Base-by-base conservation (phyloP, 768 basidiomycete species). In the Clitopilus passeckerianus region DNA sequence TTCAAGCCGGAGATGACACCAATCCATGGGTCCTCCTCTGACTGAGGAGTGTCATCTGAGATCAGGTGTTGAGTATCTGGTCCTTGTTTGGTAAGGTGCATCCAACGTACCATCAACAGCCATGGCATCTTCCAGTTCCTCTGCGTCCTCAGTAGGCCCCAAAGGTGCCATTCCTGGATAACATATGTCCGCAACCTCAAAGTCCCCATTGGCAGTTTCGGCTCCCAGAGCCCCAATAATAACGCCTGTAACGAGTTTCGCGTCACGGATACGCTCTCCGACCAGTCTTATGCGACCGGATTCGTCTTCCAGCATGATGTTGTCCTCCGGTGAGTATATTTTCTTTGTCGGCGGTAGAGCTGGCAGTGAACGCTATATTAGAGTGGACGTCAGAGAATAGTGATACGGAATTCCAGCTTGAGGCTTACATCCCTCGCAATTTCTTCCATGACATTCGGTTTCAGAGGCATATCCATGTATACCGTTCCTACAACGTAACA, bases 391-490 rank as follows among this genome's bases (percentile, higher is more conserved):
- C 18, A 50, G 20, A n/a, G 5, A 7, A 24, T 22, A 23, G 15
- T 43, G 63, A 61, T 20, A 37, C 33, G 53, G 44, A 56, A 22
- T 37, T 18, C 6, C 18, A 61, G 54, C 52, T 33, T 59, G 41
- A 50, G 20, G 79, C 92, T 65, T 67, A 98, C 97, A 66, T 99
- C 95, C 70, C 91, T 82, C 22, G 89, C 93, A 63, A 98, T 84
- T 63, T 99, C 97, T 66, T 94, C 90, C 62, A 99, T 81, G n/a
- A 99, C 91, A 67, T 98, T 98, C 0, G 96, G 96, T 68, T 99
- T 99, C 56, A 98, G 79, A 8, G 95, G 93, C 97, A 99, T 99
- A 61, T 99, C 95, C 86, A 98, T 89, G 71, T 98, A 99, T 6
- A 98, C 87, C 0, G 97, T 99, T 3, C 97, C 97, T 57, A 97